These are phyloP conservation scores for Xerocomellus dryophilus DNA, from an alignment of 768 basidiomycete genomes.

Conservation along the genomic window DNA sequence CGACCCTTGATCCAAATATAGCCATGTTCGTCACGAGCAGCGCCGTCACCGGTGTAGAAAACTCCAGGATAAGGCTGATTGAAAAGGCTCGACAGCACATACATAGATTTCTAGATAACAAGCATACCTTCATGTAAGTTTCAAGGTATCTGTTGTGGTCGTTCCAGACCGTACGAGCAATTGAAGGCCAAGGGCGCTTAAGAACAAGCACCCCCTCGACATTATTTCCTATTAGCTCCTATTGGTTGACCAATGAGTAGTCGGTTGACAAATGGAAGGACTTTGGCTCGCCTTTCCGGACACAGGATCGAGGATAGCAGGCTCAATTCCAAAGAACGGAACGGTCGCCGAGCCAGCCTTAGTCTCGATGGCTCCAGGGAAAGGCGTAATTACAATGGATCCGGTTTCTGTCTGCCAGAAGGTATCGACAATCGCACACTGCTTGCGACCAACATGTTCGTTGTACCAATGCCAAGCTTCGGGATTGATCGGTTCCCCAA, in stretches of 20 bases:
- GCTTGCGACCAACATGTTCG: constrained; percentile 81
- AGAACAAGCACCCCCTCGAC: constrained; percentile 91
- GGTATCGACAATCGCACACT: constrained; percentile 94
- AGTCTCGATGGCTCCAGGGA: constrained; percentile 93
- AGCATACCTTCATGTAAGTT: constrained; percentile 62
- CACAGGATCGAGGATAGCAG: constrained; percentile 83
- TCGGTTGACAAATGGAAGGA: neutral
- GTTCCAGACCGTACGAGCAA: constrained; percentile 87
- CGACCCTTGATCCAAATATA: constrained; percentile 99
- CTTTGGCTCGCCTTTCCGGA: constrained; percentile 53
- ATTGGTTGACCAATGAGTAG: neutral
- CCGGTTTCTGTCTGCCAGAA: constrained; percentile 99
- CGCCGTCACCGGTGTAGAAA: constrained; percentile 98
- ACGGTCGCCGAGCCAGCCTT: constrained; percentile 97
- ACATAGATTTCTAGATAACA: constrained; percentile 24
- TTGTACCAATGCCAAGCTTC: constrained; percentile 99
- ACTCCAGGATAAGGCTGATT: constrained; percentile 75
- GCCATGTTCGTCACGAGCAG: constrained; percentile 88
- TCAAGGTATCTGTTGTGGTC: constrained; percentile 88
- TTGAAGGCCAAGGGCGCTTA: constrained; percentile 89
- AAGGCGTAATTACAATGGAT: constrained; percentile 89
- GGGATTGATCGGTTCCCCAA: constrained; percentile 98
- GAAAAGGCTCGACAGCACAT: constrained; percentile 34
- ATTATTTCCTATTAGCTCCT: constrained; percentile 71
- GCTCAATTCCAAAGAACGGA: constrained; percentile 94